Evolutionary conservation across 2,329 filamentous ascomycete genomes (phyloP).

Genomic region (Fusarium sp.): DNA sequence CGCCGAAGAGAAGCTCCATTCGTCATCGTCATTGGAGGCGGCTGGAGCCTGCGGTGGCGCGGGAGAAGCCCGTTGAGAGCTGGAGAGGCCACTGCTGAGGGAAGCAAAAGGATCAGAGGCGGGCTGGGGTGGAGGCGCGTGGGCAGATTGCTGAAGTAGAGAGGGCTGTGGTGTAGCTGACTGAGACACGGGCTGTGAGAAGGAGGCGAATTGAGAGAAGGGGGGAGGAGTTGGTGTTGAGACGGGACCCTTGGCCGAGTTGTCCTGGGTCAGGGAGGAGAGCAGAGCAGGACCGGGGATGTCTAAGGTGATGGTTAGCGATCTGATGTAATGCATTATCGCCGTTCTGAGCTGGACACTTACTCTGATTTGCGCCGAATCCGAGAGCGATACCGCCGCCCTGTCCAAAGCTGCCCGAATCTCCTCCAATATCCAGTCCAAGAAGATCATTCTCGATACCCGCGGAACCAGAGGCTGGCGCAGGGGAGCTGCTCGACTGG

Average conservation of each 20-base stretch:
- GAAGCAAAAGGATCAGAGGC: constrained; percentile 64
- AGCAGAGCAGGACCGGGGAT: constrained; percentile 73
- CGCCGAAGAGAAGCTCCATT: constrained; percentile 93
- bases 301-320: constrained; percentile 53
- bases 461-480: constrained; percentile 60
- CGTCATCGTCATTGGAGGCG: constrained; percentile 76
- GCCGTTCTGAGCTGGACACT: constrained; percentile 43
- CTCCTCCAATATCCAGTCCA: constrained; percentile 82
- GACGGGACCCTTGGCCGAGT: constrained; percentile 61
- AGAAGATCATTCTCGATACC: constrained; percentile 91
- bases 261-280: constrained; percentile 71
- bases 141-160: constrained; percentile 58
- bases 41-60: constrained; percentile 42
- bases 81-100: constrained; percentile 48
- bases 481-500: constrained; percentile 41
- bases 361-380: constrained; percentile 75
- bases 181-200: constrained; percentile 64
- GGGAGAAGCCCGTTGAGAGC: constrained; percentile 43
- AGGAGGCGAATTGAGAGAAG: constrained; percentile 66
- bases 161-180: constrained; percentile 64
- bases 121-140: constrained; percentile 56
- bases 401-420: constrained; percentile 70
- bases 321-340: neutral
- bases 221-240: constrained; percentile 57
- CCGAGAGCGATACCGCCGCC: constrained; percentile 87